A percentile compares a stretch with the other conserved stretches of the same genome.
These are phyloP conservation scores for Naganishia liquefaciens DNA, from an alignment of 1,284 basidiomycete species.

Conservation along the genomic window DNA sequence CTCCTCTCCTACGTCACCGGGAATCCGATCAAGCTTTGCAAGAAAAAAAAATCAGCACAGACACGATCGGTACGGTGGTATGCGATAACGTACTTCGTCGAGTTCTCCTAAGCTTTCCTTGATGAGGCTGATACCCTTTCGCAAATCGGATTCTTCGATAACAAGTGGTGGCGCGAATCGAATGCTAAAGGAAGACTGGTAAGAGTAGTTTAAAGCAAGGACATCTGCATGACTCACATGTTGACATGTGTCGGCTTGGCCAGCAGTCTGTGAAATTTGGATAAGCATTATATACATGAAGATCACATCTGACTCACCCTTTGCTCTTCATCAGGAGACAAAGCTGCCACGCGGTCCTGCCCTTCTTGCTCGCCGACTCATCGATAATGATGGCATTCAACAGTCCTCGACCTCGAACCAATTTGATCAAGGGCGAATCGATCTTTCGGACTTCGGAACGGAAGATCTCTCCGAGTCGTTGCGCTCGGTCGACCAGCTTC, in stretches of 20 bases:
- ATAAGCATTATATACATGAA: background rate
- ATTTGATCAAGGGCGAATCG: constrained; percentile 68
- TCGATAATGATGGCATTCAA: constrained; percentile 95
- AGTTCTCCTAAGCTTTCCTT: constrained; percentile 74
- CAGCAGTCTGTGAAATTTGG: constrained; percentile 38
- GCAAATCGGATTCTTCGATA: constrained; percentile 80
- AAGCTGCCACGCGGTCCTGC: constrained; percentile 90
- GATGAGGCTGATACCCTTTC: constrained; percentile 74
- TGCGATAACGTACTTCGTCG: constrained; percentile 64
- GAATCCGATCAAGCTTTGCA: constrained; percentile 66
- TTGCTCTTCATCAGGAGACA: constrained; percentile 89
- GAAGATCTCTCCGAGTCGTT: constrained; percentile 78
- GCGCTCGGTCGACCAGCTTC: constrained; percentile 75
- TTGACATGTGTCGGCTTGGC: constrained; percentile 97
- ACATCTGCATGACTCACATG: constrained; percentile 62
- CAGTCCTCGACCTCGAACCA: constrained; percentile 80
- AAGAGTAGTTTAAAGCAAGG: background rate
- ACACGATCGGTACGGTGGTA: background rate
- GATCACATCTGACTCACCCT: constrained; percentile 59
- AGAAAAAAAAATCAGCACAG: background rate
- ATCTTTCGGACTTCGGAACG: constrained; percentile 66
- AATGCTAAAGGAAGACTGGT: constrained; percentile 61
- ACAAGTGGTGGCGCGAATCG: constrained; percentile 94
- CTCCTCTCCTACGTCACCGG: constrained; percentile 61
- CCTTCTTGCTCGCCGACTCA: constrained; percentile 70